Conservation (phyloP, 495 filamentous ascomycete species). For the Trichoderma erinaceum region DNA sequence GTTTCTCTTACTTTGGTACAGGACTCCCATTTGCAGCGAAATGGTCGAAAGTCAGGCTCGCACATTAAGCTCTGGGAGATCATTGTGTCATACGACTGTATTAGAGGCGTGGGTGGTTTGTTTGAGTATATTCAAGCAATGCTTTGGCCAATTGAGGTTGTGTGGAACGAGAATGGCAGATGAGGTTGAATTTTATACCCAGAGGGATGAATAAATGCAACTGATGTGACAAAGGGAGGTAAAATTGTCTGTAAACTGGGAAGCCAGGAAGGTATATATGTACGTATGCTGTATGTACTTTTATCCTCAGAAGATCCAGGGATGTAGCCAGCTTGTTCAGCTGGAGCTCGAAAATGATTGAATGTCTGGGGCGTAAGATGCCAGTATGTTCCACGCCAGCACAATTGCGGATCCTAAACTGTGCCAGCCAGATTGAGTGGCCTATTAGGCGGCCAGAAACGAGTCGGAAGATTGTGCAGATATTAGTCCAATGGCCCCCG, state of each 20-base stretch:
- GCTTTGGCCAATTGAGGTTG: too few species aligned
- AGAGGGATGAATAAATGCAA: too few species aligned
- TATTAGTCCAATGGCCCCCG: background rate
- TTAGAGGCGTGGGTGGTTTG: too few species aligned
- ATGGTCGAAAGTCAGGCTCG: slow-evolving; percentile 19
- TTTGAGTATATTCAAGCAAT: too few species aligned
- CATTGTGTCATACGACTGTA: background rate
- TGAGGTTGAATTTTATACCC: too few species aligned
- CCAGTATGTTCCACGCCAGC: background rate
- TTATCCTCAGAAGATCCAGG: background rate
- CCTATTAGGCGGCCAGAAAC: background rate
- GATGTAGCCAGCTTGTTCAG: background rate
- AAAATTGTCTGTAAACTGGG: too few species aligned
- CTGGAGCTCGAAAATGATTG: background rate
- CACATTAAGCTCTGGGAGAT: background rate
- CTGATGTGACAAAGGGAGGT: too few species aligned
- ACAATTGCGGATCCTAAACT: slow-evolving; percentile 1
- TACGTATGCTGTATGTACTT: background rate
- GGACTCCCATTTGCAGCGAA: slow-evolving; percentile 46
- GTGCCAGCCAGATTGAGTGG: background rate
- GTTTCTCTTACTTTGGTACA: slow-evolving; percentile 45
- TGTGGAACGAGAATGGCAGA: too few species aligned
- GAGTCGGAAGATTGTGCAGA: background rate
- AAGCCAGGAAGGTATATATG: too few species aligned
- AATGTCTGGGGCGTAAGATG: background rate